Conservation (phyloP, 2,329 filamentous ascomycete species). For the Verticillium zaregamsianum region DNA sequence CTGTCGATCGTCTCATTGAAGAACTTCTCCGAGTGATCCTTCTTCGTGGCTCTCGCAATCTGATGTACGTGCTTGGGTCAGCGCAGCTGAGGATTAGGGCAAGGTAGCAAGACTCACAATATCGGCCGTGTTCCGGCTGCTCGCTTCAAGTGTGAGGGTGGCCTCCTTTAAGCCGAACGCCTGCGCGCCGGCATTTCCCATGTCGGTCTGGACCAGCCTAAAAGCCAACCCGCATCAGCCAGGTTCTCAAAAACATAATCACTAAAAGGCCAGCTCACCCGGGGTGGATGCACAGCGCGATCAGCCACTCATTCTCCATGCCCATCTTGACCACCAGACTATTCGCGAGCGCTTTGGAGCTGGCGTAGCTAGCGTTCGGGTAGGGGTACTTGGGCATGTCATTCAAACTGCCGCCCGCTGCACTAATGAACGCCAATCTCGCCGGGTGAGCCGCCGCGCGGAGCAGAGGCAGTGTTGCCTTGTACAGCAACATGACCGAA, state of each 20-base stretch:
- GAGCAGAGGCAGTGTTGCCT: constrained; percentile 36
- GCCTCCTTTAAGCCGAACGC: constrained; percentile 26
- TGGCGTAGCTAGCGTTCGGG: constrained; percentile 30
- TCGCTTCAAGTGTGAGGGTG: constrained; percentile 16
- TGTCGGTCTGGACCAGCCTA: constrained; percentile 34
- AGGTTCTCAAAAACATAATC: not conserved
- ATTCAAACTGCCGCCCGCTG: not conserved
- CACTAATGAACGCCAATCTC: not conserved
- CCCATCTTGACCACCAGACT: constrained; percentile 14
- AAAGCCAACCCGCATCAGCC: not conserved
- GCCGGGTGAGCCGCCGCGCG: not conserved
- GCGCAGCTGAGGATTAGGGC: too few relatives aligned
- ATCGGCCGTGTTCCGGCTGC: not conserved
- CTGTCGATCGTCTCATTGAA: not conserved
- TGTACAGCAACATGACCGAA: constrained; percentile 35
- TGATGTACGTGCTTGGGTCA: not conserved
- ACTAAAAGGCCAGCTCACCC: constrained; percentile 8
- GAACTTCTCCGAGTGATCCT: not conserved
- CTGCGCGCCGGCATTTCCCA: constrained; percentile 31
- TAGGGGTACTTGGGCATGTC: constrained; percentile 15
- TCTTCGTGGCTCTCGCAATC: not conserved
- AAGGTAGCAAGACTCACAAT: not conserved
- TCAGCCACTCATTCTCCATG: constrained; percentile 2
- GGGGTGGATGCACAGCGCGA: constrained; percentile 13
- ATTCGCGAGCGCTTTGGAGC: constrained; percentile 32